phyloP scores from a whole-genome alignment of 2,329 filamentous ascomycete species.

The Aurifilum marmelostoma region DNA sequence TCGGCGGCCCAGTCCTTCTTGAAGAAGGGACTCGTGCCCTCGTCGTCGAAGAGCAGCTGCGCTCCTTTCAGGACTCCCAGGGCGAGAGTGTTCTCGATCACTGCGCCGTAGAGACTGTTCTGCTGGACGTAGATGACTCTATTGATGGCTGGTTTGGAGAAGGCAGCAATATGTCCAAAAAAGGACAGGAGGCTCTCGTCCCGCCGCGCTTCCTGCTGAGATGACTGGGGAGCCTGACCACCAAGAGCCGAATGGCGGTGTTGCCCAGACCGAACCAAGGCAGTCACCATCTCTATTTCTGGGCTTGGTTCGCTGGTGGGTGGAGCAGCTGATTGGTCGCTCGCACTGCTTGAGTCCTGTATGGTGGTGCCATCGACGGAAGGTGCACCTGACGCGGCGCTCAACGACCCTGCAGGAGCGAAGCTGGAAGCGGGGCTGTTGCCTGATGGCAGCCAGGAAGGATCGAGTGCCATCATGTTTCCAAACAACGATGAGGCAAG shows the following conservation, averaged over 20 bases:
- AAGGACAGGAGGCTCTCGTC: constrained; percentile 16
- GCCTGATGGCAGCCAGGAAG: constrained; percentile 12
- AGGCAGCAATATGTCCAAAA: neutral
- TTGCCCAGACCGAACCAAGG: neutral
- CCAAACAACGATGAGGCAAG: too few species aligned
- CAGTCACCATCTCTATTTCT: neutral
- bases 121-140: constrained; percentile 29
- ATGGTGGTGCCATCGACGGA: neutral
- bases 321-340: too few species aligned
- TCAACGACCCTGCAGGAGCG: neutral
- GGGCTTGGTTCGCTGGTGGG: neutral
- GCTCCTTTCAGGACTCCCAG: constrained; percentile 36
- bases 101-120: constrained; percentile 39
- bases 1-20: constrained; percentile 34
- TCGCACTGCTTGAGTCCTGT: neutral
- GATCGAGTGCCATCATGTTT: too few species aligned
- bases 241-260: neutral
- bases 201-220: neutral
- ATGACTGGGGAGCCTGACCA: too few species aligned
- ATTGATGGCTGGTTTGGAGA: constrained; percentile 16
- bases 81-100: constrained; percentile 43
- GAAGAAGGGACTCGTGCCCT: constrained; percentile 41
- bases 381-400: too few species aligned
- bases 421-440: constrained; percentile 2
- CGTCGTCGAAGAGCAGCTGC: constrained; percentile 35